Percentiles rank a stretch among this genome's conserved stretches.
Evolutionary conservation across 208 protist genomes (phyloP).

Genomic region (Acanthamoeba healyi): DNA sequence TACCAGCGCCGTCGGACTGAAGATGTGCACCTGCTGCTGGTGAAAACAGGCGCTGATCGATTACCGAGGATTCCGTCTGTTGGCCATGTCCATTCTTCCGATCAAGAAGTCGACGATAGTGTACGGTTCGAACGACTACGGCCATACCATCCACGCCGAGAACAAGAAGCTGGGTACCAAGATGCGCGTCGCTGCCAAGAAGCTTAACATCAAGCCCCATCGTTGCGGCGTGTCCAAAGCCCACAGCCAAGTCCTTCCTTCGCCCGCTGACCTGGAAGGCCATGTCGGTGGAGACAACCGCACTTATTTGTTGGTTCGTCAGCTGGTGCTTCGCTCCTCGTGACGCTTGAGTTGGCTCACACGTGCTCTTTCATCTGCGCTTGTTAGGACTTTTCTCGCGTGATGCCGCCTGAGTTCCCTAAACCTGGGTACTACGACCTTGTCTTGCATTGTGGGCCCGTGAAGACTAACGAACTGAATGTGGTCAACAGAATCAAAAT

Average conservation of each 20-base stretch:
- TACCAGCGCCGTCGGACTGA: too few species aligned
- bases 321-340: neutral
- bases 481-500: conserved; percentile 7
- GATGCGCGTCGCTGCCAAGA: conserved; percentile 17
- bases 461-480: neutral
- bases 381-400: conserved; percentile 45
- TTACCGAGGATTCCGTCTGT: conserved; percentile 75
- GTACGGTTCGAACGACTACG: conserved; percentile 61
- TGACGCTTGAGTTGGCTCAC: neutral
- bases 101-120: conserved; percentile 67
- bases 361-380: neutral
- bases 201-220: conserved; percentile 29
- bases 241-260: neutral
- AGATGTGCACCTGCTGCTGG: too few species aligned
- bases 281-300: conserved; percentile 73
- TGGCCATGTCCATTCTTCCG: conserved; percentile 84
- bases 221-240: conserved; percentile 2
- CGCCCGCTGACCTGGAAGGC: conserved; percentile 48
- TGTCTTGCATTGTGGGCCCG: neutral
- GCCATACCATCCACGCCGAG: conserved; percentile 78
- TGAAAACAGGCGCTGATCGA: conserved; percentile 74
- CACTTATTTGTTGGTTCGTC: conserved; percentile 80
- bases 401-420: conserved; percentile 45
- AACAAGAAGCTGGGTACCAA: conserved; percentile 52
- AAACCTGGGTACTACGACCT: neutral